phyloP scores from a whole-genome alignment of 768 basidiomycete genomes.

The Mycena amicta region DNA sequence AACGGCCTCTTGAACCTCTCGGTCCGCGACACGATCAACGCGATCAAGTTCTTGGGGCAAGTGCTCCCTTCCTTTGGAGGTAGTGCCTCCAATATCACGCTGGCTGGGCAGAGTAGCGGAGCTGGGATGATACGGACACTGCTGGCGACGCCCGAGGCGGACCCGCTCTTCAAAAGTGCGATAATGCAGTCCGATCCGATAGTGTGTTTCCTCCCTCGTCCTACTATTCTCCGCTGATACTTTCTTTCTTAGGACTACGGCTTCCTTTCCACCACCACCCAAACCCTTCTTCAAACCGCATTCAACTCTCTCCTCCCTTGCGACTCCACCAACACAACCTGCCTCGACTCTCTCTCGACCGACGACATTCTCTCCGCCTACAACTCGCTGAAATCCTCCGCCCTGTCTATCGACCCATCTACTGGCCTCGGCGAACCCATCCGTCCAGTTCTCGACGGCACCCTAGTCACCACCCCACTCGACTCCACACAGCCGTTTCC shows the following conservation, averaged over 20 bases:
- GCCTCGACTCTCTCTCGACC: conserved; percentile 53
- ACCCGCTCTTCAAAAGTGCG: conserved; percentile 69
- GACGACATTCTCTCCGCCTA: conserved; percentile 58
- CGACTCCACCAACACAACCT: conserved; percentile 44
- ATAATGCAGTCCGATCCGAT: conserved; percentile 90
- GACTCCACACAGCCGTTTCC: conserved; percentile 67
- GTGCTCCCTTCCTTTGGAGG: conserved; percentile 69
- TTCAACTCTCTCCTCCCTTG: conserved; percentile 56
- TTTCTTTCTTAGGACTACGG: conserved; percentile 61
- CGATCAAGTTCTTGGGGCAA: conserved; percentile 62
- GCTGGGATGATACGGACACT: conserved; percentile 77
- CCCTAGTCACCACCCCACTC: conserved; percentile 64
- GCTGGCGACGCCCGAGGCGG: conserved; percentile 70
- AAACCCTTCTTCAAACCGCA: conserved; percentile 52
- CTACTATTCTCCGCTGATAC: not conserved
- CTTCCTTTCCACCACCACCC: conserved; percentile 57
- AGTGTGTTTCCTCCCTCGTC: conserved; percentile 41
- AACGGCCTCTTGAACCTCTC: conserved; percentile 71
- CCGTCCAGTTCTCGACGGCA: conserved; percentile 65
- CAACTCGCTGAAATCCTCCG: conserved; percentile 43
- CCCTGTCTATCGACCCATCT: conserved; percentile 50
- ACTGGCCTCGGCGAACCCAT: conserved; percentile 61
- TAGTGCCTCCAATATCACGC: conserved; percentile 59
- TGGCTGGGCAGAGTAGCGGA: conserved; percentile 85
- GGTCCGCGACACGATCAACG: conserved; percentile 66